Evolutionary conservation across 495 filamentous ascomycete genomes (phyloP), one percentile per base, ranked within the genome.

Genomic region (Pseudotulostoma volvatum): DNA sequence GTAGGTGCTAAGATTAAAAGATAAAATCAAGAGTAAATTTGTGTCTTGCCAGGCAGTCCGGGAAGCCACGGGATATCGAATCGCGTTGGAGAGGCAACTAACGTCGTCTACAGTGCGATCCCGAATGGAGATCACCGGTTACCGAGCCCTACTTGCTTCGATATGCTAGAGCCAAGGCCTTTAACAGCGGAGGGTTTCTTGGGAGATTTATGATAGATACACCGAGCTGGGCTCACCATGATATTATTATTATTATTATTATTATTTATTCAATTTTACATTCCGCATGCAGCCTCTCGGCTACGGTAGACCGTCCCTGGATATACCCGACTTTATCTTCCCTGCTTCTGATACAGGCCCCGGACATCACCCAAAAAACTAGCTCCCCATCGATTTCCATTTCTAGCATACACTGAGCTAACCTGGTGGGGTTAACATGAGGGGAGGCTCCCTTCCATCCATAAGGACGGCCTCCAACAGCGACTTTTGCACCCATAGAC

Each of bases 181-280:
- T 53, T 18, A 53, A 50, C 21, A 40, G 42, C 34, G 50, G 50
- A 33, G 36, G 50, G n/a, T n/a, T n/a, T n/a, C n/a, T n/a, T n/a
- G n/a, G n/a, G n/a, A n/a, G n/a, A n/a, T n/a, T n/a, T n/a, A n/a
- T n/a, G n/a, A n/a, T n/a, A n/a, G n/a, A n/a, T n/a, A n/a, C n/a
- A n/a, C n/a, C n/a, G n/a, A n/a, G n/a, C n/a, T n/a, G n/a, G n/a
- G n/a, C n/a, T n/a, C n/a, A n/a, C n/a, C n/a, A n/a, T n/a, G n/a
- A n/a, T n/a, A n/a, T n/a, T n/a, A n/a, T n/a, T n/a, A n/a, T n/a
- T n/a, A n/a, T n/a, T n/a, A n/a, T n/a, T n/a, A n/a, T n/a, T n/a
- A n/a, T n/a, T n/a, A n/a, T n/a, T n/a, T n/a, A n/a, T n/a, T n/a
- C n/a, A n/a, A n/a, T n/a, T n/a, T n/a, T n/a, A n/a, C n/a, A n/a